Evolutionary conservation across 1,284 basidiomycete species (phyloP), one percentile per base, ranked within the genome.

Genomic region (Microbotryum scabiosae): DNA sequence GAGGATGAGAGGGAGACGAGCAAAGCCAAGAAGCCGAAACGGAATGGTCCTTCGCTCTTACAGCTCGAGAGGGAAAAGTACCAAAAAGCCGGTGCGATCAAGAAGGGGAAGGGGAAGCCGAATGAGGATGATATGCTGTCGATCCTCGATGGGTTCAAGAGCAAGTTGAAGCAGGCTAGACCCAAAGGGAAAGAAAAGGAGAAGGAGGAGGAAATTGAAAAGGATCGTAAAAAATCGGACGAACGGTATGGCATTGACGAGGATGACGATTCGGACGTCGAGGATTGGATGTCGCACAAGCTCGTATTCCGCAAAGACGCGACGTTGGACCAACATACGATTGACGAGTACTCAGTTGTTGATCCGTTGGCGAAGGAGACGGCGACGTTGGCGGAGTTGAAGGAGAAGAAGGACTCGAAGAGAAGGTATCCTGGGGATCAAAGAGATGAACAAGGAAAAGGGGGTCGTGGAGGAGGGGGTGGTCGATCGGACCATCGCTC

Each of bases 21-120:
- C 43, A 23, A 20, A 28, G 18, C 25, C 30, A 59, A 54, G 59
- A 70, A 63, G 51, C 51, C 54, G 61, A 72, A 63, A 41, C 59
- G 63, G 20, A 60, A 49, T 2, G 60, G 66, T 12, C 63, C 70
- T 3, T 68, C 69, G 4, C 56, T 70, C 18, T 65, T 72, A 3
- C 67, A 71, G 50, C 70, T 69, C 54, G 70, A 72, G 53, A 64
- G 71, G 9, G 70, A 69, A 18, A 69, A 67, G 49, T 72, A 71
- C 52, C 52, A 59, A 25, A 57, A 55, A 21, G 26, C 45, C 20
- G 51, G 32, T n/a, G 30, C 46, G 9, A 26, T 51, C 23, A 66
- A 65, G 48, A 57, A 61, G 9, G 68, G 64, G 32, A 59, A 60
- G n/a, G 55, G 59, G 7, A 50, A 23, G 50, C 57, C 47, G 5